Conservation (phyloP, 169 alveolate species). For the Eimeria maxima region DNA sequence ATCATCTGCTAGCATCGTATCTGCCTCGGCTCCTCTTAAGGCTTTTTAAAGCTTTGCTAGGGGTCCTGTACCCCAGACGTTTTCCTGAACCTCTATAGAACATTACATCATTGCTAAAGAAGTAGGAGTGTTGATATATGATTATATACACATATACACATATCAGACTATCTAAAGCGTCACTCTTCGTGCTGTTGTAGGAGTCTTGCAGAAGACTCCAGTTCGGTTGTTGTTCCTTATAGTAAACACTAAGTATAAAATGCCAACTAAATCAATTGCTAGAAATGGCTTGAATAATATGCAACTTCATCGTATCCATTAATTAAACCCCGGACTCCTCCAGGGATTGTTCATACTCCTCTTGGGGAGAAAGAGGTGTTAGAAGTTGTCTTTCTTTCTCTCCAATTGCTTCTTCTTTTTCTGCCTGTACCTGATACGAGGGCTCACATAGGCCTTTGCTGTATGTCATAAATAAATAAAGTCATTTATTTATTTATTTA, state of each 20-base stretch:
- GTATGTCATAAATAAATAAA: background rate
- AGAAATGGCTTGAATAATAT: background rate
- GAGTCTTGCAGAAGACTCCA: too few species aligned
- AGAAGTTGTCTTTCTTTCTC: background rate
- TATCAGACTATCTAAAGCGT: background rate
- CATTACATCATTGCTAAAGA: too few species aligned
- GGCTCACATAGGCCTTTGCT: slow-evolving; percentile 46
- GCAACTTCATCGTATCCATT: background rate
- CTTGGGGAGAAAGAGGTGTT: slow-evolving; percentile 11
- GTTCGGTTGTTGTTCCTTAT: too few species aligned
- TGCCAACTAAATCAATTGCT: background rate
- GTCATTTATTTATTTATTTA: background rate
- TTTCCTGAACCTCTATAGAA: too few species aligned
- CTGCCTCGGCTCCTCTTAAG: too few species aligned
- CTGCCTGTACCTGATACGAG: background rate
- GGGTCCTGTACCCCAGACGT: too few species aligned
- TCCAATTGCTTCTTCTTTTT: background rate
- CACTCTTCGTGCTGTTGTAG: background rate
- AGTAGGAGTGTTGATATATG: too few species aligned
- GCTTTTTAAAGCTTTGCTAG: too few species aligned
- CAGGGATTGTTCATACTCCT: slow-evolving; percentile 23
- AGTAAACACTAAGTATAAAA: too few species aligned
- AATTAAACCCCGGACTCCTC: background rate
- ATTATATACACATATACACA: background rate
- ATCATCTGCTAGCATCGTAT: too few species aligned